Evolutionary conservation across 257 asterid genomes (phyloP).

Genomic region (Fraxinus pennsylvanica): DNA sequence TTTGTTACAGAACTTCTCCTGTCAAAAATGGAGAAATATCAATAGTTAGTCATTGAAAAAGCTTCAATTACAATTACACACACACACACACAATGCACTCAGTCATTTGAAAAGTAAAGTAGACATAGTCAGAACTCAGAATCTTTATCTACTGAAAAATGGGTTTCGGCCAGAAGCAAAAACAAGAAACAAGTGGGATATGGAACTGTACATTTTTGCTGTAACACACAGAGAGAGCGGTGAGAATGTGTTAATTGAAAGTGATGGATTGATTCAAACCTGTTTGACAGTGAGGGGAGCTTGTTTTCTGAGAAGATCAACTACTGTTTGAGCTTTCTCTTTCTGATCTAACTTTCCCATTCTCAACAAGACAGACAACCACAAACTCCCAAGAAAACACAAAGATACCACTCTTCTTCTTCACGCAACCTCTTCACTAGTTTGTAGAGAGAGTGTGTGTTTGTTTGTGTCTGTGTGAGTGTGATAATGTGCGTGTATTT

Average conservation of each 20-base stretch:
- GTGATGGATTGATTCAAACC: constrained; percentile 41
- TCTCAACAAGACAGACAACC: constrained; percentile 12
- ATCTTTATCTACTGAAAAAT: not conserved
- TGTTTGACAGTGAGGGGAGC: constrained; percentile 78
- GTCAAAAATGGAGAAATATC: constrained; percentile 9
- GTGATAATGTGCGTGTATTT: constrained; percentile 24
- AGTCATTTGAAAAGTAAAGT: too few species aligned
- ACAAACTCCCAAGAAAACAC: constrained; percentile 40
- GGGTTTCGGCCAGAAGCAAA: not conserved
- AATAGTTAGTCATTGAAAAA: too few species aligned
- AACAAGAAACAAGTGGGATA: not conserved
- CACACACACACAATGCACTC: not conserved
- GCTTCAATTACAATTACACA: not conserved
- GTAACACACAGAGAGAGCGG: not conserved
- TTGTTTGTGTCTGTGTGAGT: constrained; percentile 9
- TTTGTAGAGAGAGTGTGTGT: constrained; percentile 20
- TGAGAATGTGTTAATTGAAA: not conserved
- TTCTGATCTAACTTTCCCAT: constrained; percentile 79
- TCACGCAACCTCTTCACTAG: constrained; percentile 65
- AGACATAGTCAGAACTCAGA: not conserved
- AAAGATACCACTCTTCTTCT: constrained; percentile 62
- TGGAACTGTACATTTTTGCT: not conserved
- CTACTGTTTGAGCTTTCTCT: constrained; percentile 63
- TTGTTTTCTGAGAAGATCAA: constrained; percentile 72
- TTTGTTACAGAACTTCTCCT: constrained; percentile 50